A percentile compares a stretch with the other conserved stretches of the same genome.
Conservation (phyloP, 169 alveolate species). For the Plasmodium gallinaceum region DNA sequence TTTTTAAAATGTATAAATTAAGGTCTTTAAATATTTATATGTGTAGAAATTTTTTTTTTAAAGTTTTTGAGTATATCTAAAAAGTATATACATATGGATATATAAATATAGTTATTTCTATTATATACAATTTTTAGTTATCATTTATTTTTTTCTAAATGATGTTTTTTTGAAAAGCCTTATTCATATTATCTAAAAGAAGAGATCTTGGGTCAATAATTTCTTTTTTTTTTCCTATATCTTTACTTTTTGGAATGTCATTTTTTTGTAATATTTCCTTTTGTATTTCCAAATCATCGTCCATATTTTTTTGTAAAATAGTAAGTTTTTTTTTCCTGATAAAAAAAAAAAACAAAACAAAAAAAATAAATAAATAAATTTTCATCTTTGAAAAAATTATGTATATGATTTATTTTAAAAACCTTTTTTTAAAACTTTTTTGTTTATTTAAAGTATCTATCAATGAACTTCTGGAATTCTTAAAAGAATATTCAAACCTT, state of each 20-base stretch:
- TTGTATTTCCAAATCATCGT: not conserved
- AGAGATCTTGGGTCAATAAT: slow-evolving; percentile 64
- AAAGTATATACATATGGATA: slow-evolving; percentile 1
- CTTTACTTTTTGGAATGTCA: slow-evolving; percentile 3
- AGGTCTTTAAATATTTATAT: too few species aligned
- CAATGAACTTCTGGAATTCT: slow-evolving; percentile 28
- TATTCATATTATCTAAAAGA: slow-evolving; percentile 69
- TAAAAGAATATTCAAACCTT: slow-evolving; percentile 54
- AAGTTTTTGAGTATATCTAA: too few species aligned
- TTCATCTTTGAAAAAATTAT: not conserved
- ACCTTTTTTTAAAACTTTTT: slow-evolving; percentile 17
- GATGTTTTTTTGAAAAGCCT: slow-evolving; percentile 70
- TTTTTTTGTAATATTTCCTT: not conserved
- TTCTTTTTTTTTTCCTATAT: slow-evolving; percentile 11
- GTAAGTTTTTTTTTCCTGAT: not conserved
- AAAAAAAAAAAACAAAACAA: not conserved
- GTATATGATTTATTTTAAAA: not conserved
- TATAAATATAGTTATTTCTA: not conserved
- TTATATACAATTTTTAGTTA: too few species aligned
- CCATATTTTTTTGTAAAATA: not conserved
- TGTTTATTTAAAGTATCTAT: not conserved
- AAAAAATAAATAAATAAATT: not conserved
- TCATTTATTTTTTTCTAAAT: slow-evolving; percentile 7
- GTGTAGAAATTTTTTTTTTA: too few species aligned
- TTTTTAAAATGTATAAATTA: too few species aligned